phyloP scores from a whole-genome alignment of 2,329 filamentous ascomycete genomes.

The Phyllosticta paracitricarpa region DNA sequence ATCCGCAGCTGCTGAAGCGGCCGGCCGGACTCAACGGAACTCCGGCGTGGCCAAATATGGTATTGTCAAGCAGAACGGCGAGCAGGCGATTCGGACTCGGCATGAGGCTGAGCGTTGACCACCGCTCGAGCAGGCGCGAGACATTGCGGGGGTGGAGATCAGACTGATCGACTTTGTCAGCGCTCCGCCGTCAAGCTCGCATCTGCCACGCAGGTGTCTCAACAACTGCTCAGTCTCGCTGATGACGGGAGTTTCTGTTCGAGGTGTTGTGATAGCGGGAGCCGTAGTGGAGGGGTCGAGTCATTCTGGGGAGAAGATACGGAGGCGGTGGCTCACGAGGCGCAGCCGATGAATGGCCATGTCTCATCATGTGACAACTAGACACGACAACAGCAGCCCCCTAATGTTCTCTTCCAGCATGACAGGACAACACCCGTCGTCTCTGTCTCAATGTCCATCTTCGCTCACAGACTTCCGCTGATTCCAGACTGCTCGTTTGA shows the following conservation, averaged over 20 bases:
- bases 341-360: background rate
- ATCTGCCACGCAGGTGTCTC: background rate
- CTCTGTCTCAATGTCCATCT: background rate
- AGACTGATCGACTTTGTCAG: background rate
- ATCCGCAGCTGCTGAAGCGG: too few species aligned
- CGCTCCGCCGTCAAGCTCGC: background rate
- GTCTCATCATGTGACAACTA: background rate
- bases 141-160: background rate
- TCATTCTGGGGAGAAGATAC: background rate
- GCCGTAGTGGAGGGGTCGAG: background rate
- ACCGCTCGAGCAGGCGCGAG: background rate
- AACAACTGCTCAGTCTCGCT: background rate
- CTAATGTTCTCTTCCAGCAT: background rate
- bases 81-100: background rate
- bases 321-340: background rate
- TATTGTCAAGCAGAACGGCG: background rate
- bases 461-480: background rate
- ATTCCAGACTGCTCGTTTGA: background rate
- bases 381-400: background rate
- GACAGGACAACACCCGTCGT: background rate
- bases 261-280: background rate
- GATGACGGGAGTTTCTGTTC: too few species aligned
- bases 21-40: background rate
- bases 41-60: background rate
- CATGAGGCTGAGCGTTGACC: background rate